Base-by-base conservation (phyloP, 495 filamentous ascomycete species). In the Annulohypoxylon maeteangense region DNA sequence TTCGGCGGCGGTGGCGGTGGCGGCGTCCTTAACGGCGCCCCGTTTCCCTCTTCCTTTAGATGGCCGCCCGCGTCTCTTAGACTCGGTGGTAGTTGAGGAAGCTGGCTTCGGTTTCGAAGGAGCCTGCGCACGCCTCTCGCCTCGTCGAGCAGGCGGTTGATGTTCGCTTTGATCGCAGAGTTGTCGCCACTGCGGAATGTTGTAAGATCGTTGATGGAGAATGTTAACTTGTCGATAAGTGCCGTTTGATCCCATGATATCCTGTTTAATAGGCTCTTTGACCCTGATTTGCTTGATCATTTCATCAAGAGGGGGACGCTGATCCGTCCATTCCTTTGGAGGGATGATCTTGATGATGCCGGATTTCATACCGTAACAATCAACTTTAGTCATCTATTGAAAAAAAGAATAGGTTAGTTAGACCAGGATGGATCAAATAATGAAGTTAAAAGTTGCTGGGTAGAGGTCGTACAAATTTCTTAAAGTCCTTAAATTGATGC, bases 281-380 rank as follows among this genome's bases (percentile, higher is more conserved):
- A 98, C 93, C 65, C 90, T 90, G 76, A 99, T 92, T 57, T 90
- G 90, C 80, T 97, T 98, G 65, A 99, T 88, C 60, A 90, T 85
- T 72, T 98, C 91, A 71, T 95, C 89, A 67, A 98, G 88, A 32
- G 86, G 78, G 18, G 92, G 90, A 23, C 95, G 88, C 23, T 88
- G 81, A 67, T 93, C 90, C 78, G 85, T 93, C 95, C 95, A 99
- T 89, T 98, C 96, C 74, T 91, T 83, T 1, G 95, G 96, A 31
- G 95, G 94, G 67, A 98, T 89, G 50, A 99, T 91, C 79, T 98
- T 98, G 75, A 98, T 87, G 75, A 99, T 98, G 12, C 95, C 95
- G 12, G 93, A 93, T 80, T 92, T 91, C 95, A 98, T 99, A 72
- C 95, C 95, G 78, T 98, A 96, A 65, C 90, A 89, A 77, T 98